Conservation (phyloP, 495 filamentous ascomycete genomes). For the Penicillium pancosmium region DNA sequence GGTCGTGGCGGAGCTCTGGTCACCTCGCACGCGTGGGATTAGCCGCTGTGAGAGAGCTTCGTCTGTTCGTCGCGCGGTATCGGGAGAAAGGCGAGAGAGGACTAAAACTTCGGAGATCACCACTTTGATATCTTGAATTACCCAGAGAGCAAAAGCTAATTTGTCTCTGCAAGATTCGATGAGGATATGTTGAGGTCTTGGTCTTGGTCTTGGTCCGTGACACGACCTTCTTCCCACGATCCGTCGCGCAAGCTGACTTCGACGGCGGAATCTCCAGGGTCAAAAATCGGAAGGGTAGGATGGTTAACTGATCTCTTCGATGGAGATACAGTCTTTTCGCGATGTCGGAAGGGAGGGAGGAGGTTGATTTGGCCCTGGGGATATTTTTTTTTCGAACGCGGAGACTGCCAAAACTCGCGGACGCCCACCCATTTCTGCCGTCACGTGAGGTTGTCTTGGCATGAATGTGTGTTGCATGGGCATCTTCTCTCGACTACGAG, state of each 20-base stretch:
- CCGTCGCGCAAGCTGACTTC: slow-evolving; percentile 24
- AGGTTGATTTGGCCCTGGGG: slow-evolving; percentile 10
- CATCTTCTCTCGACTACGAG: background rate
- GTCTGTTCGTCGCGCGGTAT: background rate
- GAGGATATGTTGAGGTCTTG: slow-evolving; percentile 5
- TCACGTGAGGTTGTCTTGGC: slow-evolving; percentile 16
- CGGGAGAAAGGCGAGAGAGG: background rate
- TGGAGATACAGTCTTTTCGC: slow-evolving; percentile 5
- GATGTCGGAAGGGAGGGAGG: background rate
- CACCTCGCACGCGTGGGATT: background rate
- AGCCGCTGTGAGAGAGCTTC: background rate
- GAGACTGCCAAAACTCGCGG: slow-evolving; percentile 9
- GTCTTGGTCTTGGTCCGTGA: slow-evolving; percentile 21
- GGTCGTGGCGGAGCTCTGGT: slow-evolving; percentile 1
- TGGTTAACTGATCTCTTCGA: slow-evolving; percentile 3
- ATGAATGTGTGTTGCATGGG: background rate
- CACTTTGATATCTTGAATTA: background rate
- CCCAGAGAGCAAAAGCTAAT: slow-evolving; percentile 13
- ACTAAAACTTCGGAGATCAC: background rate
- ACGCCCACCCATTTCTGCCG: slow-evolving; percentile 1
- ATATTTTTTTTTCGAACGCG: slow-evolving; percentile 19
- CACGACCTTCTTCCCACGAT: slow-evolving; percentile 26
- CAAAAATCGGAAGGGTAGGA: background rate
- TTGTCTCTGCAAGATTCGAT: slow-evolving; percentile 11
- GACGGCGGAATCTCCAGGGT: slow-evolving; percentile 8